A percentile compares a stretch with the other conserved stretches of the same genome.
These are phyloP conservation scores for Aegle marmelos DNA, from an alignment of 345 rosid genomes.

Conservation along the genomic window DNA sequence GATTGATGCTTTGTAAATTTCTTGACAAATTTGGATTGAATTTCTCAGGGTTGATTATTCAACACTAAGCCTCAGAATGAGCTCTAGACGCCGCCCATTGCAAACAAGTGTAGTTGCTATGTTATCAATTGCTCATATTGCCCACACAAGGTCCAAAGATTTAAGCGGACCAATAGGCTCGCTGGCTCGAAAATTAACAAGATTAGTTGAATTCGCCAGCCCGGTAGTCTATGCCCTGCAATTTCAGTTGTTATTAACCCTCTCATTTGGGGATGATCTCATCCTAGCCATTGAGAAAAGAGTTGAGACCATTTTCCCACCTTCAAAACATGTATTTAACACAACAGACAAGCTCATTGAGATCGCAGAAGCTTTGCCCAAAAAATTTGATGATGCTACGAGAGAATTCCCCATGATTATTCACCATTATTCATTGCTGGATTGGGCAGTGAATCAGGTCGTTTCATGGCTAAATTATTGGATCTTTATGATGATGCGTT, in stretches of 20 bases:
- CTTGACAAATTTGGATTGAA: neutral
- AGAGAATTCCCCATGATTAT: conserved; percentile 27
- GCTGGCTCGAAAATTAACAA: conserved; percentile 20
- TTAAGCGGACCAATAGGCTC: conserved; percentile 34
- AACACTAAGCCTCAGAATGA: conserved; percentile 16
- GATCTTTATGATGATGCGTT: conserved; percentile 14
- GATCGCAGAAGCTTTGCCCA: conserved; percentile 47
- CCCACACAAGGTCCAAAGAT: conserved; percentile 34
- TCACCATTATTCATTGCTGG: conserved; percentile 32
- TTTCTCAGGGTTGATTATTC: conserved; percentile 24
- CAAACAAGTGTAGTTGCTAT: conserved; percentile 46
- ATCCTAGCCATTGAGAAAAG: conserved; percentile 42
- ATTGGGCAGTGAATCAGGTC: conserved; percentile 25
- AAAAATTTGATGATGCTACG: conserved; percentile 34
- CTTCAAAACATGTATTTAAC: conserved; percentile 38
- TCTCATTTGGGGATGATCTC: conserved; percentile 41
- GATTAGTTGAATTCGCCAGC: conserved; percentile 16
- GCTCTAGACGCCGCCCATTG: conserved; percentile 49
- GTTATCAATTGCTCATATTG: conserved; percentile 30
- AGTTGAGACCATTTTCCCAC: conserved; percentile 49
- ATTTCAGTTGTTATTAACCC: conserved; percentile 32
- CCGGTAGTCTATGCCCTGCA: conserved; percentile 26
- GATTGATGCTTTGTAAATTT: neutral
- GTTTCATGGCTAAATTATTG: conserved; percentile 43
- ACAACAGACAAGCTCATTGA: conserved; percentile 35